Conservation (phyloP, 2,329 filamentous ascomycete genomes). For the Penicillium sp. region DNA sequence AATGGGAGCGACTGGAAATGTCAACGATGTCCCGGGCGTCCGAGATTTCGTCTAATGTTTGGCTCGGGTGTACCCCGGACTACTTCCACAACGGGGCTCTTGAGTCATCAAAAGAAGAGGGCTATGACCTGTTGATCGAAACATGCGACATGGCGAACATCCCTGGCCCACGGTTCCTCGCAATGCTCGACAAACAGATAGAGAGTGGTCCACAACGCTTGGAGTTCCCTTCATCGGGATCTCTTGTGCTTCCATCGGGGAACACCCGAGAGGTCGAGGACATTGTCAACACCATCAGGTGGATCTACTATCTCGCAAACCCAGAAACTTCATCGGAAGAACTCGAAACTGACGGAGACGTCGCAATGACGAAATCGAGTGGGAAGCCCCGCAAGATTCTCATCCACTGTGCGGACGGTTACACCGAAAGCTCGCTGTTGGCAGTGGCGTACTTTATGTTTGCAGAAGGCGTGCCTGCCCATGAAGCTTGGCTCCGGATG, state of each 20-base stretch:
- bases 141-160: conserved; percentile 81
- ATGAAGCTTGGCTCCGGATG: conserved; percentile 82
- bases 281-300: conserved; percentile 80
- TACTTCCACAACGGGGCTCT: conserved; percentile 48
- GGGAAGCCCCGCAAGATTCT: conserved; percentile 66
- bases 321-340: conserved; percentile 45
- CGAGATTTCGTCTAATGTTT: conserved; percentile 86
- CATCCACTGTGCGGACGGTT: conserved; percentile 92
- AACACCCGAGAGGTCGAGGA: conserved; percentile 79
- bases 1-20: conserved; percentile 89
- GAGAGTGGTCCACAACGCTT: conserved; percentile 56
- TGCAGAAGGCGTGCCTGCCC: conserved; percentile 74
- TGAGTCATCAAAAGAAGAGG: conserved; percentile 47
- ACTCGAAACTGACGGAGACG: conserved; percentile 56
- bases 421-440: conserved; percentile 89
- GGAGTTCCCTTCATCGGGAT: conserved; percentile 93
- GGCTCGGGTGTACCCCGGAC: conserved; percentile 83
- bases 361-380: conserved; percentile 48
- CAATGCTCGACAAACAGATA: conserved; percentile 59
- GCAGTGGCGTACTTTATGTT: conserved; percentile 92
- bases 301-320: conserved; percentile 82
- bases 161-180: conserved; percentile 65
- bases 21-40: conserved; percentile 85
- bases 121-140: conserved; percentile 81
- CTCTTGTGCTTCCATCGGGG: conserved; percentile 79